Evolutionary conservation across 306 rosid species (phyloP).

Genomic region (Prunus kanzakura): DNA sequence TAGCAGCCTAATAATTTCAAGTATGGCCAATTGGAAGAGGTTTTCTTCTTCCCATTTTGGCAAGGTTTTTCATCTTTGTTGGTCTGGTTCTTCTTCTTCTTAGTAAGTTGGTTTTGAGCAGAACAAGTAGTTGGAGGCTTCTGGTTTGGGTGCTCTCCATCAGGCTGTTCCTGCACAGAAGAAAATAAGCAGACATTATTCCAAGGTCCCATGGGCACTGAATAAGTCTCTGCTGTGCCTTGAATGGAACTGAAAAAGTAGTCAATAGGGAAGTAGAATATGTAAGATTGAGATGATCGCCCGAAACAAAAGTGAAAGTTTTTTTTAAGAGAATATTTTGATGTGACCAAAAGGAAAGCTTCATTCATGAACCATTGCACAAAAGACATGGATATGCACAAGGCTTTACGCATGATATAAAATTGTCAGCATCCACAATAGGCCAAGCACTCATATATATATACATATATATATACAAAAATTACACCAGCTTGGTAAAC

Average conservation of each 20-base stretch:
- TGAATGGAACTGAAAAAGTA: neutral
- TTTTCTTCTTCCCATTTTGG: conserved; percentile 45
- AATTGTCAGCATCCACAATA: conserved; percentile 12
- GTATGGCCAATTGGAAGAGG: conserved; percentile 53
- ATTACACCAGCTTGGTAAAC: neutral
- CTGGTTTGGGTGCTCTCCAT: conserved; percentile 15
- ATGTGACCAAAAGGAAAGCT: neutral
- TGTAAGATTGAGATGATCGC: conserved; percentile 5
- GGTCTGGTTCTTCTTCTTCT: conserved; percentile 1
- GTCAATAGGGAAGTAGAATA: neutral
- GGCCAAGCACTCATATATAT: neutral
- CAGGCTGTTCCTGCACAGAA: conserved; percentile 43
- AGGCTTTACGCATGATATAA: neutral
- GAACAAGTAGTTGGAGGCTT: conserved; percentile 15
- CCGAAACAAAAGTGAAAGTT: conserved; percentile 3
- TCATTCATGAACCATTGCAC: neutral
- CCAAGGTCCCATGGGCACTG: neutral
- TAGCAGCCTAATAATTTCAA: conserved; percentile 56
- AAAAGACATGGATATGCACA: neutral
- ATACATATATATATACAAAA: too few species aligned
- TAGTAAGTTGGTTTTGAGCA: conserved; percentile 32
- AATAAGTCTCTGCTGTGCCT: neutral
- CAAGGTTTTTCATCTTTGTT: conserved; percentile 40
- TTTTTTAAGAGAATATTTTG: conserved; percentile 14
- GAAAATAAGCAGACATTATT: neutral